These are phyloP conservation scores for Oryza glaberrima DNA, from an alignment of 176 grass and related monocot species.

Conservation along the genomic window DNA sequence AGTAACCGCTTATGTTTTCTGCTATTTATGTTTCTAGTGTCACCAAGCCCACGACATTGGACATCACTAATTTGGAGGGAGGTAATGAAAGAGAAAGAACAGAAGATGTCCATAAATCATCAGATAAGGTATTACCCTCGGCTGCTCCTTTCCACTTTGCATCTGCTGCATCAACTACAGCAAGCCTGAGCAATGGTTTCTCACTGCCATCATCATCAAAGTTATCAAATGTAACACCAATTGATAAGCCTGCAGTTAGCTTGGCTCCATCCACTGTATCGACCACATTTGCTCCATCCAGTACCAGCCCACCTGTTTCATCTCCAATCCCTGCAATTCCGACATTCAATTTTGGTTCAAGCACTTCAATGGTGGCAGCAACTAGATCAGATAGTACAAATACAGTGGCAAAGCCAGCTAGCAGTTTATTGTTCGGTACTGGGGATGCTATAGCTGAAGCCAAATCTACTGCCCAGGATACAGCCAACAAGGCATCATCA, in stretches of 20 bases:
- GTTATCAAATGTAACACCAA: conserved; percentile 17
- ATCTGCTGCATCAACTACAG: conserved; percentile 44
- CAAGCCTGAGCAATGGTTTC: conserved; percentile 60
- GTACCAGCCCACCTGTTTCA: conserved; percentile 33
- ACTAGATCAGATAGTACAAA: conserved; percentile 40
- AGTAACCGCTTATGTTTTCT: conserved; percentile 39
- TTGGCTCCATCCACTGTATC: conserved; percentile 12
- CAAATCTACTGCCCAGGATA: conserved; percentile 37
- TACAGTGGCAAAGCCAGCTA: conserved; percentile 31
- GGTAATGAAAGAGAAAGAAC: conserved; percentile 37
- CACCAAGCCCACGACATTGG: conserved; percentile 30
- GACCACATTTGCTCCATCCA: conserved; percentile 28
- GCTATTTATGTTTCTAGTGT: conserved; percentile 41
- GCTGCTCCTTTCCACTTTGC: conserved; percentile 38
- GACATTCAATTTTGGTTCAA: conserved; percentile 44
- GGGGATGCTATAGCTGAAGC: conserved; percentile 32
- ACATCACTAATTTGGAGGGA: conserved; percentile 27
- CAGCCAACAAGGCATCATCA: conserved; percentile 38
- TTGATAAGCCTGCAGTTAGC: conserved; percentile 29
- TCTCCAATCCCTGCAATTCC: conserved; percentile 27
- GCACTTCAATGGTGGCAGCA: conserved; percentile 20
- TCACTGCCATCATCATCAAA: conserved; percentile 39
- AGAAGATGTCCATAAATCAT: conserved; percentile 39
- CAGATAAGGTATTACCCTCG: conserved; percentile 36
- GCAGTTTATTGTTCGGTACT: conserved; percentile 23